Evolutionary conservation across 2,329 filamentous ascomycete genomes (phyloP), one percentile per base, ranked within the genome.

Genomic region (Conoideocrella luteorostrata): DNA sequence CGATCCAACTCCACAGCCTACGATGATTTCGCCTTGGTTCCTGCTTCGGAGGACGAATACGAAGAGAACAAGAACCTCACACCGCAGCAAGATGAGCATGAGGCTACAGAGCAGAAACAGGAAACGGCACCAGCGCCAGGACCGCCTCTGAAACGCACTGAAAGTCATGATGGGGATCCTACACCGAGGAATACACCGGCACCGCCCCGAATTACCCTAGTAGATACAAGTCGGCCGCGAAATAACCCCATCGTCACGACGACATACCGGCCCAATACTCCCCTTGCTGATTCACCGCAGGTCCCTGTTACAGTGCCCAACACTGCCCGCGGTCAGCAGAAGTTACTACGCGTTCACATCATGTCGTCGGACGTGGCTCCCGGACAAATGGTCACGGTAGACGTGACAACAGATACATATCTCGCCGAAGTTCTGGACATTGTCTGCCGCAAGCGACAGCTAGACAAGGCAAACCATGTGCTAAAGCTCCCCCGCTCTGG

Each of bases 391-490:
- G 76, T 88, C 20, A 83, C 81, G 2, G 68, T 90, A 15, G 80
- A 86, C 49, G 86, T 88, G 36, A 90, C 84, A 0, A 88, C 85
- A 0, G 86, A 91, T 52, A 91, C 83, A 23, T 93, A 90, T 59
- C 78, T 93, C 35, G 86, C 84, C 34, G 86, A 93, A 60, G 80
- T 93, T 22, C 79, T 91, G 41, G 86, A 91, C 56, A 73, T 81
- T 51, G 82, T 87, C 3, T 93, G 87, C 60, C 78, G 82, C 33
- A 87, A 86, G 62, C 74, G 88, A 34, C 80, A 86, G 46, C 70
- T 93, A 0, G 88, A 93, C 60, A 88, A 89, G 67, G 84, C 76
- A 15, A 79, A 83, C 45, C 86, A 88, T 59, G 83, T 91, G 5
- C 75, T 94, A 50, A 89, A 88, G 62, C 75, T 91, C 10, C 81